Base-by-base conservation (phyloP, 441 rosid species). In the Gossypium davidsonii region DNA sequence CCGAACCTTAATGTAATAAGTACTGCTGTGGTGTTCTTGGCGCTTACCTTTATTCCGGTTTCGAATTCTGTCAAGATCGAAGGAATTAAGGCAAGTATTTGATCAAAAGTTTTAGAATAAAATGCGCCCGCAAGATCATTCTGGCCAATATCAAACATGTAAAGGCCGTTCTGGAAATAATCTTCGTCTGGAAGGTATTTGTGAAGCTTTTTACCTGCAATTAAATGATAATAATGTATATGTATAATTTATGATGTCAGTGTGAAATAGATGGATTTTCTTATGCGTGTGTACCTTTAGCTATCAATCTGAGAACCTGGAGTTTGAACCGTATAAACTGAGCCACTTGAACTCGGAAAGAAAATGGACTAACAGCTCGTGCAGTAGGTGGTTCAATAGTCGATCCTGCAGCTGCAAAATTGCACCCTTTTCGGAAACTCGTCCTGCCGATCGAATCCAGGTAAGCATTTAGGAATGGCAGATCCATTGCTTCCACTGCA, bases 101-200 rank as follows among this genome's bases (percentile, higher is more conserved):
- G 98, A 71, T 93, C 97, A 31, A 79, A 83, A 63, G 94, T 80
- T 76, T 90, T 90, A 49, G 99, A 93, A 71, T 95, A 91, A 72
- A 95, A 93, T 52, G 95, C 88, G 71, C 99, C 95, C 48, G 95
- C 99, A 52, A 95, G 83, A 83, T 96, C 99, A 71, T 96, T 96
- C 85, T 93, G 98, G 55, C 98, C 99, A 6, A 96, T 88, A 73
- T 96, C 98, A 55, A 93, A 88, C 97, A 86, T 89, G 84, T 93
- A 91, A 12, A 95, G 86, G 31, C 90, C 97, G 81, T 85, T 86
- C n/a, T 55, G 61, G 49, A 89, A 95, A 74, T 79, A 90, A 75
- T 86, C 96, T 80, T 84, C 73, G 2, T 84, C 75, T 72, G 99
- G 98, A 48, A 95, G 77, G 80, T 81, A 88, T 81, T 76, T 86